A percentile compares a stretch with the other conserved stretches of the same genome.
Evolutionary conservation across 495 filamentous ascomycete species (phyloP).

Genomic region (Amniculicola lignicola): DNA sequence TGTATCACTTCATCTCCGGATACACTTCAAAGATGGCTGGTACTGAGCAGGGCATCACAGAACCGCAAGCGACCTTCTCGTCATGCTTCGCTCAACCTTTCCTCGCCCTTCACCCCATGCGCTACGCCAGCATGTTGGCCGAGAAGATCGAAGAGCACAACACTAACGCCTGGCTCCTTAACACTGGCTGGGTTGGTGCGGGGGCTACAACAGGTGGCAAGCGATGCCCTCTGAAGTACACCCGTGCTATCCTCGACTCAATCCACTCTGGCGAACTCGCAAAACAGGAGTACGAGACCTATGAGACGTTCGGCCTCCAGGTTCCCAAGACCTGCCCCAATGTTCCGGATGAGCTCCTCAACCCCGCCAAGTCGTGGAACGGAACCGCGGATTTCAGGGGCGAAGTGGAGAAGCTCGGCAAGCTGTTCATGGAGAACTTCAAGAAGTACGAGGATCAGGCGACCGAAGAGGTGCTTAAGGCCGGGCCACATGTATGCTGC

Average conservation of each 20-base stretch:
- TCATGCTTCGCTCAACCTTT: constrained; percentile 99
- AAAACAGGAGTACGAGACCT: constrained; percentile 86
- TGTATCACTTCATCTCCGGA: constrained; percentile 99
- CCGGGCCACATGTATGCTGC: constrained; percentile 52
- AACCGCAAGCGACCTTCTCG: constrained; percentile 98
- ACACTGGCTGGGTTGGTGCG: constrained; percentile 99
- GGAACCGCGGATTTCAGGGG: constrained; percentile 71
- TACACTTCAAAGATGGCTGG: constrained; percentile 99
- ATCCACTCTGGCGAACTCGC: constrained; percentile 96
- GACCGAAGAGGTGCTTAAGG: constrained; percentile 74
- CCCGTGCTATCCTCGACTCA: constrained; percentile 93
- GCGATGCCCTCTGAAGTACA: constrained; percentile 98
- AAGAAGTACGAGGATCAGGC: constrained; percentile 88
- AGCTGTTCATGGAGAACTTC: constrained; percentile 93
- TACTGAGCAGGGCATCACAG: constrained; percentile 92
- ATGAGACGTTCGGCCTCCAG: constrained; percentile 92
- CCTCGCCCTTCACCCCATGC: constrained; percentile 98
- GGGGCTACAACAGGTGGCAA: constrained; percentile 92
- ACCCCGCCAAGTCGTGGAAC: constrained; percentile 90
- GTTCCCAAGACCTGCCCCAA: constrained; percentile 83
- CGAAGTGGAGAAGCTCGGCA: constrained; percentile 85
- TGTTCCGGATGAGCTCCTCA: constrained; percentile 87
- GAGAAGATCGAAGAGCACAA: constrained; percentile 95
- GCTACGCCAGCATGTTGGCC: constrained; percentile 95
- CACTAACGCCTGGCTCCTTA: constrained; percentile 96